These are phyloP conservation scores for Sphaerulina vaccinii DNA, from an alignment of 2,329 filamentous ascomycete species.

Conservation along the genomic window DNA sequence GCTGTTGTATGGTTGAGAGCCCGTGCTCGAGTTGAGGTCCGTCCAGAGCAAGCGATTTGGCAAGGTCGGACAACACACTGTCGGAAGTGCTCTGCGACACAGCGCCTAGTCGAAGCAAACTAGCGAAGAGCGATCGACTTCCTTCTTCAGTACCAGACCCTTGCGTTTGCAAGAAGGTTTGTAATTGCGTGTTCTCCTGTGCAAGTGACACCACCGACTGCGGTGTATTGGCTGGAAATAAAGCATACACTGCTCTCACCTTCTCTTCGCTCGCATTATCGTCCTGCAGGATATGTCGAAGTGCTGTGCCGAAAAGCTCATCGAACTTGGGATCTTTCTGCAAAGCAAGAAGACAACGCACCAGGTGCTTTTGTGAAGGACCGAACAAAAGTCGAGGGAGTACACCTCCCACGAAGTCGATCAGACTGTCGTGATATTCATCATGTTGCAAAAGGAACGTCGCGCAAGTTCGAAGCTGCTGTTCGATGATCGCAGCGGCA, in stretches of 20 bases:
- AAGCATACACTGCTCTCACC: constrained; percentile 26
- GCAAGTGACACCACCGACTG: constrained; percentile 39
- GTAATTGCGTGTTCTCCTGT: constrained; percentile 26
- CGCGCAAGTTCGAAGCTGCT: constrained; percentile 49
- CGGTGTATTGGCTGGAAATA: constrained; percentile 39
- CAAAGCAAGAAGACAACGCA: constrained; percentile 61
- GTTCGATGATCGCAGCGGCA: constrained; percentile 59
- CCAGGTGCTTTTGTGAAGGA: constrained; percentile 64
- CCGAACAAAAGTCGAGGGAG: constrained; percentile 63
- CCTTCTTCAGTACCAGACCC: neutral
- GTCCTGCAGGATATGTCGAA: constrained; percentile 22
- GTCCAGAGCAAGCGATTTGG: constrained; percentile 40
- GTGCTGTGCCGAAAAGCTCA: constrained; percentile 28
- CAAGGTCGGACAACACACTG: constrained; percentile 40
- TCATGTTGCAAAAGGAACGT: constrained; percentile 42
- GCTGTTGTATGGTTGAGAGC: constrained; percentile 38
- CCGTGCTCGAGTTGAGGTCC: constrained; percentile 20
- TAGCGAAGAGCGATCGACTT: constrained; percentile 16
- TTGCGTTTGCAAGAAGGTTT: constrained; percentile 13
- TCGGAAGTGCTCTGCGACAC: constrained; percentile 41
- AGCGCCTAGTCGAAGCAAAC: constrained; percentile 28
- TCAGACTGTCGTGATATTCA: constrained; percentile 44
- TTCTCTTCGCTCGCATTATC: constrained; percentile 16
- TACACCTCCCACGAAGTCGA: constrained; percentile 54
- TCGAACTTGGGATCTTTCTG: constrained; percentile 37